Percentiles rank a stretch among this genome's conserved stretches.
phyloP scores from a whole-genome alignment of 257 asterid genomes.

The Nicotiana sylvestris region DNA sequence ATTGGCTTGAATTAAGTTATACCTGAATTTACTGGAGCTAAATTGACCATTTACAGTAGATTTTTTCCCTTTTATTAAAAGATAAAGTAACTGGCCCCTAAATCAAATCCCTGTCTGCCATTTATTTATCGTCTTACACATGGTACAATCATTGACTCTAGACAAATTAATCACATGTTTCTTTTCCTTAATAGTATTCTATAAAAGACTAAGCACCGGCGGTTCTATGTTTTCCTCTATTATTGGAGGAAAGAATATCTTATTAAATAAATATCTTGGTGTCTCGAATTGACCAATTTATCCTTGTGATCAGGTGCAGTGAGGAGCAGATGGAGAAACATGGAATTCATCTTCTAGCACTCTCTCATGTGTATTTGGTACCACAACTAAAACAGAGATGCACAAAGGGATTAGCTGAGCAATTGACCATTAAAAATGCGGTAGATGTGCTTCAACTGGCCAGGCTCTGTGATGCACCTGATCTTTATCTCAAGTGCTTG shows the following conservation, averaged over 20 bases:
- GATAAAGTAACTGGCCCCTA: not conserved
- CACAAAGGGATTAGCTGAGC: constrained; percentile 42
- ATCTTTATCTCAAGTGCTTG: constrained; percentile 75
- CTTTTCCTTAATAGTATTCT: not conserved
- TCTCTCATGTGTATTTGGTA: constrained; percentile 78
- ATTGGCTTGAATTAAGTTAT: not conserved
- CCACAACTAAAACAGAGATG: constrained; percentile 80
- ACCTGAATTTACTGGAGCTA: not conserved
- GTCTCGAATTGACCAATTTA: constrained; percentile 14
- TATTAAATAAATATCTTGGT: not conserved
- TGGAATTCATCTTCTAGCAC: constrained; percentile 73
- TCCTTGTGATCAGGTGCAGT: constrained; percentile 48
- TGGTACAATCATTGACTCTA: not conserved
- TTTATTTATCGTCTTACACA: not conserved
- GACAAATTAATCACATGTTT: not conserved
- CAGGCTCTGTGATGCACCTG: constrained; percentile 85
- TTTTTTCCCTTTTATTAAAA: not conserved
- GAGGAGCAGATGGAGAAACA: constrained; percentile 71
- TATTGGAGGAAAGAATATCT: not conserved
- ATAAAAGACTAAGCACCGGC: not conserved
- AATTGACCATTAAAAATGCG: constrained; percentile 50
- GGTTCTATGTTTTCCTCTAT: not conserved
- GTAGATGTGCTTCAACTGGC: constrained; percentile 89
- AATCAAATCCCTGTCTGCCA: not conserved
- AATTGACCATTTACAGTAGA: not conserved